Conservation (phyloP, 371 early-diverging fungal species). For the Haplosporangium sp. region DNA sequence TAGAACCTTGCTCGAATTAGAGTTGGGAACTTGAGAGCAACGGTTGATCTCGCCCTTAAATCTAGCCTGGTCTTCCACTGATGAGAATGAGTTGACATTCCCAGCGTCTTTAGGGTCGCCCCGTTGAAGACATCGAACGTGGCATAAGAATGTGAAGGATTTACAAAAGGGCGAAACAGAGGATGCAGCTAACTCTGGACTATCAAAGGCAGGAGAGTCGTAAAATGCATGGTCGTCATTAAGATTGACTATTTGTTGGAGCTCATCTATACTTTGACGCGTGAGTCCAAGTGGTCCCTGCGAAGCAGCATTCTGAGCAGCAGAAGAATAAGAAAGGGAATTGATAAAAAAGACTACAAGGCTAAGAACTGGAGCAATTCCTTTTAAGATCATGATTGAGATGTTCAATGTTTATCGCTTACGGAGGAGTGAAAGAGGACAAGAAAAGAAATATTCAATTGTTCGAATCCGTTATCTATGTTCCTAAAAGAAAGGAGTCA, state of each 20-base stretch:
- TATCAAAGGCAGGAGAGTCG: constrained; percentile 18
- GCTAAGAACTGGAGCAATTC: background rate
- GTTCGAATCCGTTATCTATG: background rate
- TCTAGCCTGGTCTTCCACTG: background rate
- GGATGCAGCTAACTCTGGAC: constrained; percentile 26
- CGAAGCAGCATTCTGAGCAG: background rate
- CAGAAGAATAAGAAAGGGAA: background rate
- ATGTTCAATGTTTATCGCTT: background rate
- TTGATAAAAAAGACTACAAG: background rate
- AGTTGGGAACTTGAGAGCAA: constrained; percentile 31
- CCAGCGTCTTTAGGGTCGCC: constrained; percentile 33
- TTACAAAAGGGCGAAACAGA: constrained; percentile 55
- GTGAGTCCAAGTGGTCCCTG: background rate
- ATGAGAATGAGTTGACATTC: background rate
- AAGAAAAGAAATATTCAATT: background rate
- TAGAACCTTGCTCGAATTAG: constrained; percentile 41
- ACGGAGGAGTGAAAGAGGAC: background rate
- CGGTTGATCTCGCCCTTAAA: constrained; percentile 30
- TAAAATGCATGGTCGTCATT: constrained; percentile 14
- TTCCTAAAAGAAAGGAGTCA: background rate
- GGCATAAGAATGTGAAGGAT: constrained; percentile 49
- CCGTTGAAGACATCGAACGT: constrained; percentile 50
- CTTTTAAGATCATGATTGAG: background rate
- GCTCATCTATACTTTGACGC: constrained; percentile 3
- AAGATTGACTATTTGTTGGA: constrained; percentile 9